Conservation (phyloP, 139 green algal genomes). For the Chara braunii region DNA sequence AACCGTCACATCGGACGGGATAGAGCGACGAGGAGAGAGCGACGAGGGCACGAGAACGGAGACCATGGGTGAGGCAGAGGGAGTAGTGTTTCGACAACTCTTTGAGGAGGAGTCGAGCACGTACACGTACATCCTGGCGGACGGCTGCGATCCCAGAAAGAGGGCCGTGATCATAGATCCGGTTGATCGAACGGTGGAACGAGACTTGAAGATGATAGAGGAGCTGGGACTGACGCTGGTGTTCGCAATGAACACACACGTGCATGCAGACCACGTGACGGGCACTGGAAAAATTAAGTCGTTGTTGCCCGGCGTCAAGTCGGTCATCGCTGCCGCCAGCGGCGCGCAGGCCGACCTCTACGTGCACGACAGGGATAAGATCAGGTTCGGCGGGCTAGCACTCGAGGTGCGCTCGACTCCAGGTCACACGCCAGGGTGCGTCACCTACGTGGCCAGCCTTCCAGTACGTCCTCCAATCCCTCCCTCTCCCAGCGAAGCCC, state of each 20-base stretch:
- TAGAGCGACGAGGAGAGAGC: no score
- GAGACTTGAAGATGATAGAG: conserved; percentile 52
- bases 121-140: conserved; percentile 60
- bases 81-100: conserved; percentile 55
- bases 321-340: conserved; percentile 38
- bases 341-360: conserved; percentile 38
- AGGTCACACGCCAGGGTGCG: conserved; percentile 57
- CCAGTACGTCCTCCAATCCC: no score
- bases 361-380: conserved; percentile 29
- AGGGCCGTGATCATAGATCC: conserved; percentile 58
- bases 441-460: conserved; percentile 40
- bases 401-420: conserved; percentile 33
- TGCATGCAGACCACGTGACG: conserved; percentile 66
- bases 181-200: conserved; percentile 52
- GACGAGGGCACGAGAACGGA: neutral
- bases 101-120: conserved; percentile 50
- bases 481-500: no score
- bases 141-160: conserved; percentile 17
- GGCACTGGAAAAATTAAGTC: conserved; percentile 56
- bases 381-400: conserved; percentile 29
- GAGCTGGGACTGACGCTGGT: conserved; percentile 51
- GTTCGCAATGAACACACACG: conserved; percentile 59
- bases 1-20: no score
- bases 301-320: conserved; percentile 34
- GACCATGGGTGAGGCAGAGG: neutral